phyloP scores from a whole-genome alignment of 305 asterid genomes.

The Fraxinus xanthoxyloides region DNA sequence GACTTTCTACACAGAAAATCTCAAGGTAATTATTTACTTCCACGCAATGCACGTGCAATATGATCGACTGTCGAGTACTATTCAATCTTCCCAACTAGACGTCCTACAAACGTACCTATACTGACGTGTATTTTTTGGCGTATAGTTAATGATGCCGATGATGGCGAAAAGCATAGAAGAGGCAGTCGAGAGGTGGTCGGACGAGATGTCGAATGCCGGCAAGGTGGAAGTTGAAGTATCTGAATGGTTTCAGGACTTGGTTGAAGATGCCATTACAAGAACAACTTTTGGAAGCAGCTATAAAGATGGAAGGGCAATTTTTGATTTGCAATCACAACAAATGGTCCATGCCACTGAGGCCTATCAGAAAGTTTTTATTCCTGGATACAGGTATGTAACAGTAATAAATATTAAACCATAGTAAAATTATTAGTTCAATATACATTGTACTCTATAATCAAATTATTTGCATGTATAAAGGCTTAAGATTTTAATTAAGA shows the following conservation, averaged over 20 bases:
- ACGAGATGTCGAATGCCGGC: conserved; percentile 43
- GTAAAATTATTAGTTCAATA: background rate
- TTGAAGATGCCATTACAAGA: conserved; percentile 72
- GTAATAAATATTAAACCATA: too few species aligned
- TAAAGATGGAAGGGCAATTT: conserved; percentile 64
- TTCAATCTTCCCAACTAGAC: background rate
- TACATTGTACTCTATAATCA: background rate
- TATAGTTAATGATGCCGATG: conserved; percentile 73
- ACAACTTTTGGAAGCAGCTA: conserved; percentile 81
- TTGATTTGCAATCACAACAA: conserved; percentile 42
- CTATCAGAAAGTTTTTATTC: conserved; percentile 74
- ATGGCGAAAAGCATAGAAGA: conserved; percentile 67
- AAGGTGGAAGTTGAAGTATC: conserved; percentile 69
- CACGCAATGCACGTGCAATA: background rate
- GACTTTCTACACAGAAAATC: conserved; percentile 76
- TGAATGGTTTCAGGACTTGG: conserved; percentile 63
- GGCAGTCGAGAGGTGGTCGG: conserved; percentile 61
- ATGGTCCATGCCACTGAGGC: conserved; percentile 88
- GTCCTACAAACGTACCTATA: background rate
- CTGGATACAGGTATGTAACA: conserved; percentile 59
- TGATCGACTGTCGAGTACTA: background rate
- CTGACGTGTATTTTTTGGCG: background rate
- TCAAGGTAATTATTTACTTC: conserved; percentile 46
- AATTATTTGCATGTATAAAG: background rate
- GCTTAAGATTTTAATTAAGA: background rate